Evolutionary conservation across 495 filamentous ascomycete genomes (phyloP).

Genomic region (Neurospora terricola): DNA sequence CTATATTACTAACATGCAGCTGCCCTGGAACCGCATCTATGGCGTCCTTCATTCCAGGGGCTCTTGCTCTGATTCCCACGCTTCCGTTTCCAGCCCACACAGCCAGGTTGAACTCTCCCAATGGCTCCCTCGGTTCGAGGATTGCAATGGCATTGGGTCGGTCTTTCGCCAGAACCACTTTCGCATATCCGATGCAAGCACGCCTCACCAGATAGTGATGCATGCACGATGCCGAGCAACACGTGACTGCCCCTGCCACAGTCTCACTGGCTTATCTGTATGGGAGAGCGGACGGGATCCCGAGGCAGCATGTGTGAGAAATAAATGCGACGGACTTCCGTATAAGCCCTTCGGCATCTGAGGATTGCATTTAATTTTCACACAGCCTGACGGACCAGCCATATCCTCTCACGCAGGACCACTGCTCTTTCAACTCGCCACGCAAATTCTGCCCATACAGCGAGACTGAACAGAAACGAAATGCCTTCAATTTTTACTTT

Average conservation of each 20-base stretch:
- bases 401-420: not conserved
- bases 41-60: not conserved
- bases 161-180: not conserved
- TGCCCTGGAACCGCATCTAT: not conserved
- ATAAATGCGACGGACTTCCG: too few species aligned
- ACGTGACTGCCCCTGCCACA: too few species aligned
- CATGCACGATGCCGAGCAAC: too few species aligned
- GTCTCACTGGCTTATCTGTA: too few species aligned
- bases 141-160: not conserved
- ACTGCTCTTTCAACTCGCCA: not conserved
- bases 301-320: too few species aligned
- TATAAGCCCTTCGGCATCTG: too few species aligned
- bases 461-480: not conserved
- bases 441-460: not conserved
- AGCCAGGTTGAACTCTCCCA: not conserved
- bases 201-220: too few species aligned
- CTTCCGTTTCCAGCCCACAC: not conserved
- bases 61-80: not conserved
- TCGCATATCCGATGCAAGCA: too few species aligned
- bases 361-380: too few species aligned
- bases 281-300: too few species aligned
- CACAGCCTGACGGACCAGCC: not conserved
- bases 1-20: not conserved
- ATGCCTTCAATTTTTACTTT: not conserved
- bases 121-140: not conserved